phyloP scores from a whole-genome alignment of 495 filamentous ascomycete genomes.

The Penicillium coprophilum region DNA sequence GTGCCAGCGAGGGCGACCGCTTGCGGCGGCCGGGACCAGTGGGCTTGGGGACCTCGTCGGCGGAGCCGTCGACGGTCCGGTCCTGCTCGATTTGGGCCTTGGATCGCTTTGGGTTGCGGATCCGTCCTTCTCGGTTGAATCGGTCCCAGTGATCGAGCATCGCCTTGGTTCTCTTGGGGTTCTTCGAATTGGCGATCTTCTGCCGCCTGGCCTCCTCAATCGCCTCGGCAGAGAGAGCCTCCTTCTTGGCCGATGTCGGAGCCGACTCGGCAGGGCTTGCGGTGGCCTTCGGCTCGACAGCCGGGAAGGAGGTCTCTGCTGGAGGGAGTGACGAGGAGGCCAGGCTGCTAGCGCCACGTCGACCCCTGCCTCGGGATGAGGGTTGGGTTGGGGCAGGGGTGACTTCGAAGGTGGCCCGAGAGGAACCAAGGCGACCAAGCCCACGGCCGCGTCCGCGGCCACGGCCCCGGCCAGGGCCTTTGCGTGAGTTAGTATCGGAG shows the following conservation, averaged over 20 bases:
- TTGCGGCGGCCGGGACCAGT: slow-evolving; percentile 25
- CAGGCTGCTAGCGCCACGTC: slow-evolving; percentile 24
- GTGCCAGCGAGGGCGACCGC: slow-evolving; percentile 23
- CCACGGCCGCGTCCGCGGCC: slow-evolving; percentile 43
- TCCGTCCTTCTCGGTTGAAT: slow-evolving; percentile 45
- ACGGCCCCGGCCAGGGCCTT: slow-evolving; percentile 49
- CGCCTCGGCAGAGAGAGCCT: slow-evolving; percentile 28
- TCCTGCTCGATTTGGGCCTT: slow-evolving; percentile 49
- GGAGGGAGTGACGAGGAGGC: slow-evolving; percentile 7
- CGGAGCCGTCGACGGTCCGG: slow-evolving; percentile 31
- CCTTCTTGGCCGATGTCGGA: slow-evolving; percentile 11
- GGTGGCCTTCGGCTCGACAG: slow-evolving; percentile 14
- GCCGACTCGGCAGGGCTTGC: slow-evolving; percentile 6
- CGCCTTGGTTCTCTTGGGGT: slow-evolving; percentile 49
- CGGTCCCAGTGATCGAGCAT: slow-evolving; percentile 52
- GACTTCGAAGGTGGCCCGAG: slow-evolving; percentile 28
- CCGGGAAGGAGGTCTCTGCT: slow-evolving; percentile 11
- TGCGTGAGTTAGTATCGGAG: slow-evolving; percentile 18
- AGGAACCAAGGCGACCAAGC: slow-evolving; percentile 14
- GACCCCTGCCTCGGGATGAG: slow-evolving; percentile 27
- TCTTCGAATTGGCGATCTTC: slow-evolving; percentile 49
- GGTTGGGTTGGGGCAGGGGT: slow-evolving; percentile 14
- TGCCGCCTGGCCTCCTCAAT: slow-evolving; percentile 36
- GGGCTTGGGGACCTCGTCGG: slow-evolving; percentile 29
- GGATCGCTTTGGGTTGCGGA: slow-evolving; percentile 48